phyloP scores from a whole-genome alignment of 176 grass and related monocot species.

The Raddia guianensis region DNA sequence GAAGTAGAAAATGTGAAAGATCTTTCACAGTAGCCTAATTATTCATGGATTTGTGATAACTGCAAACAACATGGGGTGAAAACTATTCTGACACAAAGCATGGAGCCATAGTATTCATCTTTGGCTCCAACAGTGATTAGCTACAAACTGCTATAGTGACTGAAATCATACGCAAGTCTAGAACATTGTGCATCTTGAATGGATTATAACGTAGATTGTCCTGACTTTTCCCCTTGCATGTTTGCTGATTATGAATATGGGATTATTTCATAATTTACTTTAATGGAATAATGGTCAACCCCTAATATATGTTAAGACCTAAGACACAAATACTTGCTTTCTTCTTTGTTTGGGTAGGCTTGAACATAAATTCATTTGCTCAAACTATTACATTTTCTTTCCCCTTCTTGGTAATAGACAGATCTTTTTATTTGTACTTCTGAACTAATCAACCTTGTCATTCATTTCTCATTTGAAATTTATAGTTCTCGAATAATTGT shows the following conservation, averaged over 20 bases:
- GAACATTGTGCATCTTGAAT: not conserved
- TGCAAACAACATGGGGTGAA: not conserved
- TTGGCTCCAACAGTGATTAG: not conserved
- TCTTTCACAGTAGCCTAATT: not conserved
- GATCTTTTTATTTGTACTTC: not conserved
- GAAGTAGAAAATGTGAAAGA: not conserved
- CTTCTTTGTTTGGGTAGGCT: not conserved
- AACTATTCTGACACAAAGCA: not conserved
- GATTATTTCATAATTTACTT: constrained; percentile 1
- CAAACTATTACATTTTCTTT: not conserved
- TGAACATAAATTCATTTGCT: not conserved
- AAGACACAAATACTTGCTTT: not conserved
- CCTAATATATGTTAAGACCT: not conserved
- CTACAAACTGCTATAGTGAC: not conserved
- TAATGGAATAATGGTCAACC: not conserved
- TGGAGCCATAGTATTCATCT: not conserved
- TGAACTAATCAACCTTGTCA: not conserved
- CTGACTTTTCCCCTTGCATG: not conserved
- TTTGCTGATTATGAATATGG: not conserved
- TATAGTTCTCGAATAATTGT: not conserved
- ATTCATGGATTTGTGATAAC: not conserved
- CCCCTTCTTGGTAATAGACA: not conserved
- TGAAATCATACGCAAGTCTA: not conserved
- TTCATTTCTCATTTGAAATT: not conserved
- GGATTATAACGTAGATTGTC: not conserved